These are phyloP conservation scores for Westerdykella ornata DNA, from an alignment of 2,329 filamentous ascomycete genomes.

Conservation along the genomic window DNA sequence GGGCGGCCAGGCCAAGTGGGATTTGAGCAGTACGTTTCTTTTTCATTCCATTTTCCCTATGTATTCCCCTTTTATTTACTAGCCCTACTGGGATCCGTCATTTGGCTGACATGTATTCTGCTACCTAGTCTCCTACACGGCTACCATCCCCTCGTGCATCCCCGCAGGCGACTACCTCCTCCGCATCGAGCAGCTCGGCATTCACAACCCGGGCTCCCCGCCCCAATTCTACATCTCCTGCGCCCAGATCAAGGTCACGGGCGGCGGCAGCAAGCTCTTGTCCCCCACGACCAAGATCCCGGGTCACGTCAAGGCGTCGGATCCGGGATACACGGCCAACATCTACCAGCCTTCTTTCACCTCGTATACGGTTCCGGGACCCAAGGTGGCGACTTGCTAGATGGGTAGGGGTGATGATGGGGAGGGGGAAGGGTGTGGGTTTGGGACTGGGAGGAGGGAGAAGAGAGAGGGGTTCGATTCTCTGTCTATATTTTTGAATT, in stretches of 20 bases:
- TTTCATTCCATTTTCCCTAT: neutral
- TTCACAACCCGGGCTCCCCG: slow-evolving; percentile 37
- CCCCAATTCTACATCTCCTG: slow-evolving; percentile 38
- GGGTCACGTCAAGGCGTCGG: slow-evolving; percentile 29
- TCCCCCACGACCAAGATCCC: slow-evolving; percentile 29
- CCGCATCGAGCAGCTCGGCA: slow-evolving; percentile 45
- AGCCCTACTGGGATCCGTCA: too few species aligned
- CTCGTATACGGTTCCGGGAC: slow-evolving; percentile 32
- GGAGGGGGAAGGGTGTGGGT: neutral
- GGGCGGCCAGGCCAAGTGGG: slow-evolving; percentile 29
- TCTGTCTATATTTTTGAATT: neutral
- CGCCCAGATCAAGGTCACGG: slow-evolving; percentile 44
- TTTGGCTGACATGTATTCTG: too few species aligned
- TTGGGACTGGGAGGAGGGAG: neutral
- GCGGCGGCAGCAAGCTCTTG: slow-evolving; percentile 24
- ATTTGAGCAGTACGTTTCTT: slow-evolving; percentile 23
- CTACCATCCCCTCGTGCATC: slow-evolving; percentile 38
- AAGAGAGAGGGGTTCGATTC: neutral
- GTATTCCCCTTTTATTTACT: neutral
- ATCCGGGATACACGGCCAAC: slow-evolving; percentile 35
- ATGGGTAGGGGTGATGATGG: neutral
- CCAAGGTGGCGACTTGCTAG: slow-evolving; percentile 35
- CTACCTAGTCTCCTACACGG: slow-evolving; percentile 26
- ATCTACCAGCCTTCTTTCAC: slow-evolving; percentile 35
- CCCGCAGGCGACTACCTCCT: slow-evolving; percentile 44